These are phyloP conservation scores for Pseudevernia furfuracea DNA, from an alignment of 495 filamentous ascomycete genomes.

Conservation along the genomic window DNA sequence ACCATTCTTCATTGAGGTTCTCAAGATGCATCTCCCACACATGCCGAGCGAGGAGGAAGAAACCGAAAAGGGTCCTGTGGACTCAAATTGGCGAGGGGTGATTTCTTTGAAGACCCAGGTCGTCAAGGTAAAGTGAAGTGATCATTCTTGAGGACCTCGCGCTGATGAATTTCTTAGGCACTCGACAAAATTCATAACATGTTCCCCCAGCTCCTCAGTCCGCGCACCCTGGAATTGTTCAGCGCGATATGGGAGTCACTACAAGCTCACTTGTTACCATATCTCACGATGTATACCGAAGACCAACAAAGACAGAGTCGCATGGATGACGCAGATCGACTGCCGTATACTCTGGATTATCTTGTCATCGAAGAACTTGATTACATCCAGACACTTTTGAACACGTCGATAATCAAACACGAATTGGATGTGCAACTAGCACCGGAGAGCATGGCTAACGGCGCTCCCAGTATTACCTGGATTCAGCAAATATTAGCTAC, in stretches of 20 bases:
- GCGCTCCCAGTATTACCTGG: slow-evolving; percentile 46
- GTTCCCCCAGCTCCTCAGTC: slow-evolving; percentile 71
- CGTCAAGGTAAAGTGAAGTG: slow-evolving; percentile 53
- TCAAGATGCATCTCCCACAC: slow-evolving; percentile 64
- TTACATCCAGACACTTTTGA: slow-evolving; percentile 78
- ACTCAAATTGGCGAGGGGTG: slow-evolving; percentile 59
- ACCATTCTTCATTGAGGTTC: slow-evolving; percentile 70
- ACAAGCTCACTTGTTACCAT: slow-evolving; percentile 56
- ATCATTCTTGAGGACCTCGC: slow-evolving; percentile 1
- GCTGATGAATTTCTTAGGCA: slow-evolving; percentile 43
- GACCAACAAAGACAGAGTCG: slow-evolving; percentile 76
- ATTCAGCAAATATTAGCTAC: slow-evolving; percentile 74
- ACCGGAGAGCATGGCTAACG: slow-evolving; percentile 46
- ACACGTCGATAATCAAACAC: slow-evolving; percentile 74
- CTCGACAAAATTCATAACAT: slow-evolving; percentile 80
- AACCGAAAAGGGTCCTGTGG: slow-evolving; percentile 34
- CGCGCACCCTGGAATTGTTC: slow-evolving; percentile 73
- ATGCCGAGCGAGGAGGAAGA: slow-evolving; percentile 51
- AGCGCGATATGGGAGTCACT: slow-evolving; percentile 81
- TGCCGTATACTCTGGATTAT: slow-evolving; percentile 95
- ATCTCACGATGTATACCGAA: slow-evolving; percentile 70
- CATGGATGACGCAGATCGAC: slow-evolving; percentile 78
- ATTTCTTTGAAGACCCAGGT: slow-evolving; percentile 83
- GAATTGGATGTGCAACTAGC: slow-evolving; percentile 69
- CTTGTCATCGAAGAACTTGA: slow-evolving; percentile 88